These are phyloP conservation scores for Camelina sativa DNA, from an alignment of 345 rosid species.

Conservation along the genomic window DNA sequence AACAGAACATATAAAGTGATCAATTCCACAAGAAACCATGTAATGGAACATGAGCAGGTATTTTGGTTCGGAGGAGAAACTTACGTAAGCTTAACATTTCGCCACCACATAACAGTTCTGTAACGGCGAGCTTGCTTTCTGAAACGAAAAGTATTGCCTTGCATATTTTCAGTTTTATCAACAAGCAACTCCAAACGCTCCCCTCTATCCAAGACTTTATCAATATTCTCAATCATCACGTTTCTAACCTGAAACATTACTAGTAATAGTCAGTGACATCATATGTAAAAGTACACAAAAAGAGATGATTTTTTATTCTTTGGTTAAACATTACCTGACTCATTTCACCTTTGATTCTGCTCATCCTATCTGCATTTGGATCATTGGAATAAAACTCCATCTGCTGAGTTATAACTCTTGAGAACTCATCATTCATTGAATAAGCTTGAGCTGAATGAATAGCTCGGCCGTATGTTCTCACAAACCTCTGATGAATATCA, in stretches of 20 bases:
- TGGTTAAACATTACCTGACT: constrained; percentile 60
- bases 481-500: constrained; percentile 95
- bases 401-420: constrained; percentile 93
- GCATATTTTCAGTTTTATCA: constrained; percentile 93
- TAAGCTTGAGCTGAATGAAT: constrained; percentile 85
- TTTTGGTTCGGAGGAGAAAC: constrained; percentile 28
- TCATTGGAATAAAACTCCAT: constrained; percentile 85
- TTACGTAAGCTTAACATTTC: constrained; percentile 89
- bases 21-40: constrained; percentile 1
- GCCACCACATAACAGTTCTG: constrained; percentile 90
- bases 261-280: background rate
- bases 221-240: constrained; percentile 97
- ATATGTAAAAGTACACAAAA: background rate
- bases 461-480: constrained; percentile 60
- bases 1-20: constrained; percentile 12
- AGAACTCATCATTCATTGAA: constrained; percentile 94
- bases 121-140: constrained; percentile 93
- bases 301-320: background rate
- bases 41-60: background rate
- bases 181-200: constrained; percentile 94
- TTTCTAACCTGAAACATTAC: constrained; percentile 62
- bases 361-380: constrained; percentile 91
- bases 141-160: constrained; percentile 93
- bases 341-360: constrained; percentile 93
- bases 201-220: constrained; percentile 90